A percentile compares a stretch with the other conserved stretches of the same genome.
Evolutionary conservation across 371 early-diverging fungal species (phyloP).

Genomic region (Mortierella sp.): DNA sequence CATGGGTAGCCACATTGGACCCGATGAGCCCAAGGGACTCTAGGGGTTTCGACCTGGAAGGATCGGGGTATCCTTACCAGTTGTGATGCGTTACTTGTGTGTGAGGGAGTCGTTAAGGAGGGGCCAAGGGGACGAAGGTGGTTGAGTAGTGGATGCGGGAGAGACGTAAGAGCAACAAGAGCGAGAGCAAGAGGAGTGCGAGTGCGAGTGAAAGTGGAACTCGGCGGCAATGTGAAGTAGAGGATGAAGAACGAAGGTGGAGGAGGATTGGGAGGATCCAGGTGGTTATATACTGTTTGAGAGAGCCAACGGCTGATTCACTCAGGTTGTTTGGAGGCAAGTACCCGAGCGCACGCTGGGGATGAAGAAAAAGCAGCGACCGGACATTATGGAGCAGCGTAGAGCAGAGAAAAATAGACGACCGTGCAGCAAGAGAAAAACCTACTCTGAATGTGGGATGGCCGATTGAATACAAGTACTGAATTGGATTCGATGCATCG

Average conservation of each 20-base stretch:
- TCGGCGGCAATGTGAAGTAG: not conserved
- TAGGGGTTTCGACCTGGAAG: too few species aligned
- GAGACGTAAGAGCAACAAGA: not conserved
- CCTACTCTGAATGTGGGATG: too few species aligned
- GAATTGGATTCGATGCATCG: too few species aligned
- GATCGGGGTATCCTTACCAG: too few species aligned
- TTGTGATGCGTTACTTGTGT: not conserved
- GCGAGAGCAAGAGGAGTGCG: not conserved
- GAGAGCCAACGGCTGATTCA: not conserved
- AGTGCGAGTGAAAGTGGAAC: not conserved
- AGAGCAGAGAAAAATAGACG: too few species aligned
- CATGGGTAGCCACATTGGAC: too few species aligned
- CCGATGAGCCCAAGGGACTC: too few species aligned
- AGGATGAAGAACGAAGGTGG: conserved; percentile 9
- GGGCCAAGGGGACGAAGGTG: not conserved
- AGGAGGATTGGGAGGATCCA: conserved; percentile 3
- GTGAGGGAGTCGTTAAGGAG: not conserved
- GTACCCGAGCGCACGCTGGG: too few species aligned
- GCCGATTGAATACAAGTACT: too few species aligned
- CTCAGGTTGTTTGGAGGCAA: too few species aligned
- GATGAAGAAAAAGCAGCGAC: not conserved
- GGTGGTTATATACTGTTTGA: conserved; percentile 17
- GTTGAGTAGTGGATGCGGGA: not conserved
- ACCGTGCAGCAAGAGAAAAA: too few species aligned
- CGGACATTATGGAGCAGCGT: too few species aligned